Percentiles rank a stretch among this genome's conserved stretches.
Conservation (phyloP, 148 eudicot species). For the Suaeda aralocaspica region DNA sequence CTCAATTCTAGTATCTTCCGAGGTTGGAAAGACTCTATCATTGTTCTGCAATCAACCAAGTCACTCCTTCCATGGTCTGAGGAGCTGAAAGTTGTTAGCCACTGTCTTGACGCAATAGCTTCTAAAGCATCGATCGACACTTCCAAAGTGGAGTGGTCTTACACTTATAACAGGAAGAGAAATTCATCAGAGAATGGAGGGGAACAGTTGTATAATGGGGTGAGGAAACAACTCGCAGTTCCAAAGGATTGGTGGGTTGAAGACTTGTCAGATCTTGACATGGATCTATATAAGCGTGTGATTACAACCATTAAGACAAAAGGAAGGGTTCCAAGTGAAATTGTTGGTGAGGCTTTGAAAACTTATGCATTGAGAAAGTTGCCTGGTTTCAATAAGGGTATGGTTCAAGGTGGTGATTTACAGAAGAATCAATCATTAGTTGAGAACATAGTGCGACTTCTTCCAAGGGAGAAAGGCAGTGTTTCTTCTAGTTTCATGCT, state of each 20-base stretch:
- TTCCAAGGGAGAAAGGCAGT: constrained; percentile 59
- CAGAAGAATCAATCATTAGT: constrained; percentile 47
- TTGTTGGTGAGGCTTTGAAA: constrained; percentile 73
- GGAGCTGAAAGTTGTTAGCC: constrained; percentile 71
- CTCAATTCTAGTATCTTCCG: constrained; percentile 77
- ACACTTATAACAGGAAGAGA: constrained; percentile 71
- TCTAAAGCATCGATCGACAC: constrained; percentile 66
- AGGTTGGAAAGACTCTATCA: constrained; percentile 93
- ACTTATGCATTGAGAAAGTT: constrained; percentile 58
- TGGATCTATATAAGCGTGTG: constrained; percentile 67
- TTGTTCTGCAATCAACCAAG: constrained; percentile 74
- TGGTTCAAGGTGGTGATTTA: constrained; percentile 49
- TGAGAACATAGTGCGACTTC: constrained; percentile 48
- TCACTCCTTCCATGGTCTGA: constrained; percentile 71
- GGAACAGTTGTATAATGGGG: constrained; percentile 52
- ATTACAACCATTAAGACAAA: constrained; percentile 51
- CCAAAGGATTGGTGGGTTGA: constrained; percentile 99
- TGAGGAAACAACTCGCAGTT: constrained; percentile 53
- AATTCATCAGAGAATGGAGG: constrained; percentile 60
- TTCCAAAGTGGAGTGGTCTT: constrained; percentile 90
- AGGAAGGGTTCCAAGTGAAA: constrained; percentile 46
- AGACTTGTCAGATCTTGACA: constrained; percentile 75
- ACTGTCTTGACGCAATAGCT: constrained; percentile 69
- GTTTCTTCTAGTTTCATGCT: constrained; percentile 67
- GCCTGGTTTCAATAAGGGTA: constrained; percentile 59